Evolutionary conservation across 257 asterid genomes (phyloP).

Genomic region (Haberlea rhodopensis): DNA sequence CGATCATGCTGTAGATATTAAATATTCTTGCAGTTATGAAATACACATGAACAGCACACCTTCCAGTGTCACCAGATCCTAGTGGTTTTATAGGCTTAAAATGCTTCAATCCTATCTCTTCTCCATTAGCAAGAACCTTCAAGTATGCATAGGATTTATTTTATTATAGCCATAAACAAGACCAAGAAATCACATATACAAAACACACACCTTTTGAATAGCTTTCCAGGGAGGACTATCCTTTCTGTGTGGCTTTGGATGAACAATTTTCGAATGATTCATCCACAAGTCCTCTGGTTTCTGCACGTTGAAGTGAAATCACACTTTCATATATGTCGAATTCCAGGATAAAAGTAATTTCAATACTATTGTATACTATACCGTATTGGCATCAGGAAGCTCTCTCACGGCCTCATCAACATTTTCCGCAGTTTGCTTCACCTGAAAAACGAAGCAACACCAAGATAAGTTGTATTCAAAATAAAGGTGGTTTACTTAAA

Average conservation of each 20-base stretch:
- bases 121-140: constrained; percentile 73
- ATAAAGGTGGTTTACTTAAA: background rate
- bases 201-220: constrained; percentile 59
- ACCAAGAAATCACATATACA: background rate
- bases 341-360: background rate
- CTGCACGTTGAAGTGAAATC: constrained; percentile 45
- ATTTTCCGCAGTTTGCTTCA: constrained; percentile 89
- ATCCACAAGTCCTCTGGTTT: constrained; percentile 98
- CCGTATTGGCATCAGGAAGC: constrained; percentile 96
- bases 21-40: background rate
- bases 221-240: constrained; percentile 81
- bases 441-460: constrained; percentile 39
- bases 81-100: constrained; percentile 90
- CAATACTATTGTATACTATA: constrained; percentile 26
- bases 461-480: background rate
- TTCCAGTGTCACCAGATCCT: constrained; percentile 98
- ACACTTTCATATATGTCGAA: constrained; percentile 17
- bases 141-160: constrained; percentile 1
- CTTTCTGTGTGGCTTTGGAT: constrained; percentile 89
- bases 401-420: constrained; percentile 94
- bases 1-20: background rate
- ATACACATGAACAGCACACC: constrained; percentile 36
- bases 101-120: constrained; percentile 79
- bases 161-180: background rate
- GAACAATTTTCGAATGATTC: constrained; percentile 83